Base-by-base conservation (phyloP, 2,329 filamentous ascomycete genomes). In the Chlorencoelia australis region DNA sequence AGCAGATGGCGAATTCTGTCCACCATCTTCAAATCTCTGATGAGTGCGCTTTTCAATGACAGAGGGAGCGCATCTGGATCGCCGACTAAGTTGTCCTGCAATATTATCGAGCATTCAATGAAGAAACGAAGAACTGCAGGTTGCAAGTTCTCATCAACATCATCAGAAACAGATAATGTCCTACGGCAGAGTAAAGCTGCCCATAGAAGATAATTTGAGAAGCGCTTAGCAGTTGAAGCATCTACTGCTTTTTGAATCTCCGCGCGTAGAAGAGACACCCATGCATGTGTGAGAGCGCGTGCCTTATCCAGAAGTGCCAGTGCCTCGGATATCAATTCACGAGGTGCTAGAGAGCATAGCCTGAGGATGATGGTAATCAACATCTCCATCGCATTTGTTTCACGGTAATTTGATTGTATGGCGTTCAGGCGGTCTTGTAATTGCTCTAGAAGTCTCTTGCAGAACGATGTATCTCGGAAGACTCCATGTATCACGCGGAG, bases 331-430 rank as follows among this genome's bases (percentile, higher is more conserved):
- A 5, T 22, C 2, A 24, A 18, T 31, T 5, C 38, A 32, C 0
- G 30, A 21, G 4, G 7, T 9, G 4, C 52, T 42, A 30, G 39
- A 47, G 20, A 54, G 46, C 15, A 31, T 45, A 34, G 48, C 2
- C 70, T 64, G 1, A 74, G 49, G 0, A 60, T 47, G 0, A 82
- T 45, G 0, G 63, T 69, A 4, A 79, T 62, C 2, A 80, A 36
- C 0, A 68, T 61, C 4, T 73, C 67, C 73, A 82, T 79, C 10
- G 65, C 63, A 34, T 71, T 54, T 0, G 57, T 59, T 42, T 82
- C 77, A 0, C 75, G 63, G 69, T 74, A 79, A 29, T 74, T 82
- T 0, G 59, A 53, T 0, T 53, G 49, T 6, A 82, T 67, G 0
- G 53, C 48, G 0, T 58, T 48, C 0, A 82, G 39, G 1, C 65